Base-by-base conservation (phyloP, 495 filamentous ascomycete genomes). In the Podospora tetraspora region DNA sequence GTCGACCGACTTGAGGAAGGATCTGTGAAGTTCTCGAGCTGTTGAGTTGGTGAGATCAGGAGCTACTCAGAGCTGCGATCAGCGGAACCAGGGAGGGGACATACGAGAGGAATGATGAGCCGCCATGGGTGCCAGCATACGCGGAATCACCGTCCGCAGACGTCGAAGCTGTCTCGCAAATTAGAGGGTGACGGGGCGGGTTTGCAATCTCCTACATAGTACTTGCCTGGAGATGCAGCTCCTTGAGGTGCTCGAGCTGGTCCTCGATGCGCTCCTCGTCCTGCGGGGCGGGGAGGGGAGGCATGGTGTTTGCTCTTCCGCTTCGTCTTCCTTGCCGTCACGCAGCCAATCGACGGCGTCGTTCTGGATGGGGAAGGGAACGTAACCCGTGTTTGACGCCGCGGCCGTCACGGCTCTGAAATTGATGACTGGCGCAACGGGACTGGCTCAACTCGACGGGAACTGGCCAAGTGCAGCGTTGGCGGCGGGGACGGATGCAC, bases 151-250 rank as follows among this genome's bases (percentile, higher is more conserved):
- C 10, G 79, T 80, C 66, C 82, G 77, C 37, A 84, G 69, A 21
- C 68, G 76, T 61, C 80, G 73, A 22, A 83, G 75, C 83, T 84
- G 69, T 34, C 69, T 43, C 19, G 16, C 21, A 69, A 34, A 67
- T 76, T 65, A 71, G 72, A 61, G 12, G 12, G 24, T 58, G 59
- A 29, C 19, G 63, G 58, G 34, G 25, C 16, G 43, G 25, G 66
- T 10, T 23, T 58, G 32, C 60, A 27, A 27, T 61, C 29, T 37
- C 52, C 34, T 19, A 16, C 22, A n/a, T 29, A 3, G 12, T 69
- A 73, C 74, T 71, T 77, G 74, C 81, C 80, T 83, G 77, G 60
- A 79, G 68, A 65, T 83, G 81, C 25, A 82, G 70, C 64, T 79
- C 66, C 52, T 80, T 79, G 61, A 83, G 64, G 56, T 75, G 74